Evolutionary conservation across 257 asterid species (phyloP).

Genomic region (Solanum chilense): DNA sequence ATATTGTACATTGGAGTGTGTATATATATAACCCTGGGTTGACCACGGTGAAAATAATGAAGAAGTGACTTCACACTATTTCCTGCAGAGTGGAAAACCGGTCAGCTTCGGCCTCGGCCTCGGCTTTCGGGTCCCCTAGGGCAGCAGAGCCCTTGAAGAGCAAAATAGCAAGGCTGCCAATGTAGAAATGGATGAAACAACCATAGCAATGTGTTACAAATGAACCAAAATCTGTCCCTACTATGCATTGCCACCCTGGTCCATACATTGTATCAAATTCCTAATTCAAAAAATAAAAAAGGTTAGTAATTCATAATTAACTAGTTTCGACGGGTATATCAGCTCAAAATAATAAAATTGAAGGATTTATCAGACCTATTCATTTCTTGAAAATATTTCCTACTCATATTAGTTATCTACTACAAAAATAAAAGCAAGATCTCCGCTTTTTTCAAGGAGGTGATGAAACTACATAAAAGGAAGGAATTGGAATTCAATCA

Average conservation of each 20-base stretch:
- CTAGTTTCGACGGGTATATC: neutral
- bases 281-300: neutral
- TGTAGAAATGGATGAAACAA: conserved; percentile 59
- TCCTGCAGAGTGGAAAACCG: conserved; percentile 10
- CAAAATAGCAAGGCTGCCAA: conserved; percentile 66
- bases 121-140: neutral
- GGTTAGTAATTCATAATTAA: neutral
- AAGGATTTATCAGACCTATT: too few species aligned
- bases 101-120: neutral
- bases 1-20: neutral
- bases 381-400: too few species aligned
- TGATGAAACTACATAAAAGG: neutral
- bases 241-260: conserved; percentile 84
- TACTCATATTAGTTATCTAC: too few species aligned
- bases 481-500: neutral
- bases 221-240: conserved; percentile 87
- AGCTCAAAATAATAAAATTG: too few species aligned
- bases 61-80: neutral
- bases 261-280: conserved; percentile 61
- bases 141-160: conserved; percentile 57
- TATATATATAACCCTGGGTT: too few species aligned
- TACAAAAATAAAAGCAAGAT: too few species aligned
- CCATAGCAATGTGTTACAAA: conserved; percentile 85
- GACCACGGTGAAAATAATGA: neutral
- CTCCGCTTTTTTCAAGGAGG: too few species aligned